phyloP scores from a whole-genome alignment of 2,329 filamentous ascomycete species.

The Fusarium subtropicale region DNA sequence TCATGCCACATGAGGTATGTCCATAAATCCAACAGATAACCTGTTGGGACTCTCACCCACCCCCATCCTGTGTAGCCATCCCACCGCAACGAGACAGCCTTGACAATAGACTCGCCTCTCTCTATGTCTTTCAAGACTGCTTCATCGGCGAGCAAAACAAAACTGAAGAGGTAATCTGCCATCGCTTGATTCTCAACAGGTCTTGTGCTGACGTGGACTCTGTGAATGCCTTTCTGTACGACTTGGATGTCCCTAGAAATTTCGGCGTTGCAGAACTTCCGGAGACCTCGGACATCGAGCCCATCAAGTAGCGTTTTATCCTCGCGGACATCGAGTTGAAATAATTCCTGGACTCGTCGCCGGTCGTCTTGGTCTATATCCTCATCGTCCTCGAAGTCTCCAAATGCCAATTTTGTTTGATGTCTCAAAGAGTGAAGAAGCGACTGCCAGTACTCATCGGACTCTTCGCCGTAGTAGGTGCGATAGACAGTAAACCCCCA shows the following conservation, averaged over 20 bases:
- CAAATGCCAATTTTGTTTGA: not conserved
- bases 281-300: not conserved
- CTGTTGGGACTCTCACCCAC: conserved; percentile 28
- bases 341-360: not conserved
- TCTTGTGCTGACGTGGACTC: not conserved
- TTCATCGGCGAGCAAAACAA: not conserved
- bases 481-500: not conserved
- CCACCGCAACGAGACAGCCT: not conserved
- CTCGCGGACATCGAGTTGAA: not conserved
- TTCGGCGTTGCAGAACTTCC: not conserved
- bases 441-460: not conserved
- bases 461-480: not conserved
- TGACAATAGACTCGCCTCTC: not conserved
- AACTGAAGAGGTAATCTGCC: not conserved
- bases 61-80: not conserved
- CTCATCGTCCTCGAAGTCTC: not conserved
- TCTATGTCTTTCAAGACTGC: not conserved
- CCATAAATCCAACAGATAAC: conserved; percentile 10
- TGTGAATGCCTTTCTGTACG: not conserved
- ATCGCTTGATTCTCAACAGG: not conserved
- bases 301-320: not conserved
- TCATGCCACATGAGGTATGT: not conserved
- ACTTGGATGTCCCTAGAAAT: accelerated
- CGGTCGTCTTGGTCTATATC: not conserved
- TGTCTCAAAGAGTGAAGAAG: not conserved